Evolutionary conservation across 1,284 basidiomycete species (phyloP).

Genomic region (Ustilago trichophora): DNA sequence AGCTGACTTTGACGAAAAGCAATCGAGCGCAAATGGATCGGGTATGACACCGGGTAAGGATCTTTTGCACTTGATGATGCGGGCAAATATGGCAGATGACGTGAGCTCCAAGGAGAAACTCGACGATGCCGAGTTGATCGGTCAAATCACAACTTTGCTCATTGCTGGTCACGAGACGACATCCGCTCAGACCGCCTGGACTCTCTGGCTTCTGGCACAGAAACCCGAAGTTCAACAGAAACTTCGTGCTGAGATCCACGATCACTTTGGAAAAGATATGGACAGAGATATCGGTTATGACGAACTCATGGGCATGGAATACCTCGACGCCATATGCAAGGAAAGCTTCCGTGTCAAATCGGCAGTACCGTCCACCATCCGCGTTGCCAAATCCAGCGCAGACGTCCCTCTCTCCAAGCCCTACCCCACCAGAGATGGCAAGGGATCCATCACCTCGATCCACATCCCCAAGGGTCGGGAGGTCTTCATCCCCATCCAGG

Average conservation of each 20-base stretch:
- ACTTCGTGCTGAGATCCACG: slow-evolving; percentile 57
- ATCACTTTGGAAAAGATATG: slow-evolving; percentile 32
- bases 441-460: slow-evolving; percentile 42
- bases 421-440: slow-evolving; percentile 44
- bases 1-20: slow-evolving; percentile 49
- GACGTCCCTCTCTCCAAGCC: slow-evolving; percentile 54
- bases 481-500: slow-evolving; percentile 52
- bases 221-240: slow-evolving; percentile 39
- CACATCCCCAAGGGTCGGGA: slow-evolving; percentile 47
- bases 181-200: slow-evolving; percentile 59
- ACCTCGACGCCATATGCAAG: slow-evolving; percentile 56
- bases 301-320: slow-evolving; percentile 49
- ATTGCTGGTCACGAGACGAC: slow-evolving; percentile 65
- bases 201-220: slow-evolving; percentile 46
- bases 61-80: slow-evolving; percentile 59
- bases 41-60: slow-evolving; percentile 41
- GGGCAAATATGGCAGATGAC: slow-evolving; percentile 60
- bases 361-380: slow-evolving; percentile 51
- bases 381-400: slow-evolving; percentile 35
- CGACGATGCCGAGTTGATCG: slow-evolving; percentile 54
- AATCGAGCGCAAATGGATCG: not conserved
- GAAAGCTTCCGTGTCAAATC: slow-evolving; percentile 51
- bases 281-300: slow-evolving; percentile 50
- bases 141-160: slow-evolving; percentile 59
- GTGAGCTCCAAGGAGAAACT: slow-evolving; percentile 42